Evolutionary conservation across 768 basidiomycete genomes (phyloP).

Genomic region (Lentinula lateritia): DNA sequence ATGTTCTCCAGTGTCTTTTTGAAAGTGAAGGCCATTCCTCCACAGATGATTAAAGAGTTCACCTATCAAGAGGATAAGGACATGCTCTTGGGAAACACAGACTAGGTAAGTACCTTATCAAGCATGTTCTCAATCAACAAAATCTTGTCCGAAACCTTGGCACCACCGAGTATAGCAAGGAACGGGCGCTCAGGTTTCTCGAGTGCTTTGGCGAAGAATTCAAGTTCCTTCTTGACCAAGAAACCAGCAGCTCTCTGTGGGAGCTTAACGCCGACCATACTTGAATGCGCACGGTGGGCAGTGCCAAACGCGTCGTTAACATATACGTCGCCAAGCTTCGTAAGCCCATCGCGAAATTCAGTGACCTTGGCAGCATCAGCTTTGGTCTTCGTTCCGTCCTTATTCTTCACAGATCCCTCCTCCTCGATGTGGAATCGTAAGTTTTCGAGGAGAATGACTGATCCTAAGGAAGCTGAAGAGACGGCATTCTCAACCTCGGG

Average conservation of each 20-base stretch:
- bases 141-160: slow-evolving; percentile 99
- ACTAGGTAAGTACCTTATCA: slow-evolving; percentile 64
- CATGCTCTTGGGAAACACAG: not conserved
- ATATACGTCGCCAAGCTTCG: slow-evolving; percentile 91
- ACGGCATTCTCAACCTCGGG: slow-evolving; percentile 79
- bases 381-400: slow-evolving; percentile 92
- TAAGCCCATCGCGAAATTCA: slow-evolving; percentile 83
- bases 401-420: slow-evolving; percentile 91
- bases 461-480: slow-evolving; percentile 54
- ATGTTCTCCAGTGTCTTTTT: slow-evolving; percentile 87
- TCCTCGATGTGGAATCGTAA: slow-evolving; percentile 98
- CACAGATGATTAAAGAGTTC: slow-evolving; percentile 91
- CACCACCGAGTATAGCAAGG: slow-evolving; percentile 96
- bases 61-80: slow-evolving; percentile 44
- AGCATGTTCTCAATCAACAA: slow-evolving; percentile 98
- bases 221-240: slow-evolving; percentile 97
- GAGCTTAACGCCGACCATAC: slow-evolving; percentile 95
- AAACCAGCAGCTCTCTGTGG: slow-evolving; percentile 92
- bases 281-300: slow-evolving; percentile 96
- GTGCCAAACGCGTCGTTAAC: slow-evolving; percentile 99
- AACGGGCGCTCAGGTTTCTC: slow-evolving; percentile 94
- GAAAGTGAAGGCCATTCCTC: slow-evolving; percentile 99
- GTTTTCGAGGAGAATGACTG: slow-evolving; percentile 92
- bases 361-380: slow-evolving; percentile 79
- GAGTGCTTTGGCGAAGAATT: slow-evolving; percentile 96